Evolutionary conservation across 768 basidiomycete species (phyloP).

Genomic region (Tylopilus balloui): DNA sequence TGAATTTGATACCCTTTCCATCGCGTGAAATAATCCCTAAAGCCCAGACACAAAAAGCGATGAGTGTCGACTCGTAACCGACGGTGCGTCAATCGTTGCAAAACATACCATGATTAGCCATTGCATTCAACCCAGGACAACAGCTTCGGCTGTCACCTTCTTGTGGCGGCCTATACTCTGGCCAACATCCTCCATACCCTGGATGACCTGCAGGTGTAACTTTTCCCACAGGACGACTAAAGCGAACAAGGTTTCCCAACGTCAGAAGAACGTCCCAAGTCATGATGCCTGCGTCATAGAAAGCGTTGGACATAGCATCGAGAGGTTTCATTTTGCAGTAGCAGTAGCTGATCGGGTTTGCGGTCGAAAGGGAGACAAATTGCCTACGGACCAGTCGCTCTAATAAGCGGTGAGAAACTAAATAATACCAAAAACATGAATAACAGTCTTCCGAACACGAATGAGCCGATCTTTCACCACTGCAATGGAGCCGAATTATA

Average conservation of each 20-base stretch:
- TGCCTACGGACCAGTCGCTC: no score
- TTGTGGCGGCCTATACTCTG: conserved; percentile 54
- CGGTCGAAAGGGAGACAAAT: neutral
- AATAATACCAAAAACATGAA: no score
- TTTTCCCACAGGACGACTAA: conserved; percentile 40
- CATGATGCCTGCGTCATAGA: neutral
- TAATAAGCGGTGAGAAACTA: no score
- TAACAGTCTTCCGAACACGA: no score
- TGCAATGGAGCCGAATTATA: no score
- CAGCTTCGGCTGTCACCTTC: conserved; percentile 64
- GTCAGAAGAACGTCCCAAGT: conserved; percentile 15
- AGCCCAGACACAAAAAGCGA: neutral
- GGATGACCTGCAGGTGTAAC: conserved; percentile 51
- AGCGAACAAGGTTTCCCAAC: conserved; percentile 11
- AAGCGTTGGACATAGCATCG: neutral
- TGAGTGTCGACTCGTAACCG: neutral
- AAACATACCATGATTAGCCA: conserved; percentile 75
- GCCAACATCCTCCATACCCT: conserved; percentile 62
- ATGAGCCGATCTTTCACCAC: no score
- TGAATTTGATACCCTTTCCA: conserved; percentile 66
- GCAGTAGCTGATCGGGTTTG: neutral
- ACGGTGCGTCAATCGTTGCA: conserved; percentile 32
- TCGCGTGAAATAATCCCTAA: conserved; percentile 49
- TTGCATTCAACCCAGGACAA: conserved; percentile 70
- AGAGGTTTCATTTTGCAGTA: conserved; percentile 8